These are phyloP conservation scores for Starmerella vaccinii DNA, from an alignment of 805 yeast genomes.

Conservation along the genomic window DNA sequence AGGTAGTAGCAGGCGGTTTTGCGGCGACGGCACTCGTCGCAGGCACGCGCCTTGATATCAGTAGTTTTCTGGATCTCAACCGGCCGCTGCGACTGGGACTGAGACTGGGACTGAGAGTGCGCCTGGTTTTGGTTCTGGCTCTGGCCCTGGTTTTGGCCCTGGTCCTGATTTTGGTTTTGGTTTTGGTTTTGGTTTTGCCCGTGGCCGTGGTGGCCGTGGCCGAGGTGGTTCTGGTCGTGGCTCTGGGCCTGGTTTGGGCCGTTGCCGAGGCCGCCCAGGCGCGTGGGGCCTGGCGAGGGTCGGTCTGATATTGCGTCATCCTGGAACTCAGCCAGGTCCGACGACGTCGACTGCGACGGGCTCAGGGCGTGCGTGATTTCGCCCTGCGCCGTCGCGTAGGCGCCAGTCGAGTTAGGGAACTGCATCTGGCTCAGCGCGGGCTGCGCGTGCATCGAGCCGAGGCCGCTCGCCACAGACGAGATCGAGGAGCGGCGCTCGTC, in stretches of 20 bases:
- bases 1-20: conserved; percentile 65
- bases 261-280: no score
- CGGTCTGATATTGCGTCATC: neutral
- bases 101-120: neutral
- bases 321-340: neutral
- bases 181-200: neutral
- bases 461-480: neutral
- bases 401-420: neutral
- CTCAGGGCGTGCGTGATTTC: neutral
- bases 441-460: neutral
- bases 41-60: conserved; percentile 40
- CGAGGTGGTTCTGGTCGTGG: no score
- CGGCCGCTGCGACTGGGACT: neutral
- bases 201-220: neutral
- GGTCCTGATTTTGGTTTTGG: neutral
- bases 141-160: neutral
- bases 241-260: no score
- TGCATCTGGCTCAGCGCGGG: neutral
- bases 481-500: neutral
- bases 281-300: neutral
- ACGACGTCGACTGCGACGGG: conserved; percentile 1
- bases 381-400: neutral
- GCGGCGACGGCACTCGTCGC: conserved; percentile 75
- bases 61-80: conserved; percentile 22
- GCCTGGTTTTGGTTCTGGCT: neutral